Base-by-base conservation (phyloP, 805 yeast species). In the Candida boidinii region DNA sequence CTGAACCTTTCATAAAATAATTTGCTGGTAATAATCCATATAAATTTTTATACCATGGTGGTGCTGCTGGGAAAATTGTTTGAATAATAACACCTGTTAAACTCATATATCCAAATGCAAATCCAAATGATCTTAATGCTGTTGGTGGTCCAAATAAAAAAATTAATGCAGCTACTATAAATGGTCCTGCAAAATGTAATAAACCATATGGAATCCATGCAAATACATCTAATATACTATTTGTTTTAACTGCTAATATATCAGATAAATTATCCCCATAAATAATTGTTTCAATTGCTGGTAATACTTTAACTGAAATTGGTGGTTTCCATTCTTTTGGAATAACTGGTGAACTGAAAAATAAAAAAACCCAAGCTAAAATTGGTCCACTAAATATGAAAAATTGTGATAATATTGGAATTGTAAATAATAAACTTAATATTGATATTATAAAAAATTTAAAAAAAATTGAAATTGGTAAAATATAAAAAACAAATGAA, bases 141-240 rank as follows among this genome's bases (percentile, higher is more conserved):
- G 86, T 79, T 30, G 97, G 96, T 13, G 96, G 96, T 1, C 86
- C 95, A 67, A 85, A 90, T 18, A 88, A 46, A 54, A 86, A 88
- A 33, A 84, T 58, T 30, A 86, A 53, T 3, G 69, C 75, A 1
- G 96, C 90, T 27, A 83, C 83, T 7, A 88, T 74, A 51, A 88
- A 85, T 2, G 97, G 96, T 12, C 81, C 76, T 14, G 79, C 76
- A 49, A 84, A 88, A 60, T 88, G 97, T 39, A 83, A 65, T 11
- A 90, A 54, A 3, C 96, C 97, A 54, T 90, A 90, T 4, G 96
- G 96, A 25, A 90, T 58, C 96, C 96, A 88, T 4, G 96, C 96
- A 31, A 85, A 46, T n/a, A 88, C 64, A 52, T 88, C 97, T 35
- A 84, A 61, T 6, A 75, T 45, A 2, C 80, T 54, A 39, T 67